Evolutionary conservation across 2,329 filamentous ascomycete genomes (phyloP).

Genomic region (Cadophora sp.): DNA sequence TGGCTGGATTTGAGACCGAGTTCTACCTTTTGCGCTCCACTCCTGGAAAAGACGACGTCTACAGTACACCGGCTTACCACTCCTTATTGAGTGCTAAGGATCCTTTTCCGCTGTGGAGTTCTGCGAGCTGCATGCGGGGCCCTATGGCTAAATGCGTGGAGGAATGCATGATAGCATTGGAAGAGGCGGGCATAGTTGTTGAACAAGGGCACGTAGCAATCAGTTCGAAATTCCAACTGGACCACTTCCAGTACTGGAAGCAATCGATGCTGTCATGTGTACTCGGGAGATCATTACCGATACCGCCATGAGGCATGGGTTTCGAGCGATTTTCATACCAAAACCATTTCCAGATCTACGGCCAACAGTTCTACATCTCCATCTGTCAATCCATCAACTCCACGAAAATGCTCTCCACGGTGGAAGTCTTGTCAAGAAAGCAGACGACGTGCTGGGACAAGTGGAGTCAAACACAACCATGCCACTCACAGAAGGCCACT

Average conservation of each 20-base stretch:
- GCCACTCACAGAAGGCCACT: too few species aligned
- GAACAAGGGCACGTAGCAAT: neutral
- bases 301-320: conserved; percentile 11
- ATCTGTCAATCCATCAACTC: conserved; percentile 22
- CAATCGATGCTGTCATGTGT: conserved; percentile 19
- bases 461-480: too few species aligned
- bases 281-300: conserved; percentile 17
- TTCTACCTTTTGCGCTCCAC: too few species aligned
- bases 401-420: too few species aligned
- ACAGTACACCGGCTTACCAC: too few species aligned
- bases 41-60: too few species aligned
- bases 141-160: neutral
- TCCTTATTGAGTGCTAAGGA: too few species aligned
- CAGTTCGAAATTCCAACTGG: conserved; percentile 24
- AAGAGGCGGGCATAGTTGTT: neutral
- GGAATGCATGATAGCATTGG: neutral
- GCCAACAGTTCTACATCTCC: conserved; percentile 17
- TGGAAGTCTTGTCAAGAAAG: too few species aligned
- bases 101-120: too few species aligned
- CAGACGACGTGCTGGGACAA: too few species aligned
- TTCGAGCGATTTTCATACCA: conserved; percentile 11
- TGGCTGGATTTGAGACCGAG: too few species aligned
- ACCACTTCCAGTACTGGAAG: conserved; percentile 18
- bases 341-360: conserved; percentile 2
- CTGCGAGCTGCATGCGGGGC: neutral